Base-by-base conservation (phyloP, 2,329 filamentous ascomycete genomes). In the Niveomyces coronatus region DNA sequence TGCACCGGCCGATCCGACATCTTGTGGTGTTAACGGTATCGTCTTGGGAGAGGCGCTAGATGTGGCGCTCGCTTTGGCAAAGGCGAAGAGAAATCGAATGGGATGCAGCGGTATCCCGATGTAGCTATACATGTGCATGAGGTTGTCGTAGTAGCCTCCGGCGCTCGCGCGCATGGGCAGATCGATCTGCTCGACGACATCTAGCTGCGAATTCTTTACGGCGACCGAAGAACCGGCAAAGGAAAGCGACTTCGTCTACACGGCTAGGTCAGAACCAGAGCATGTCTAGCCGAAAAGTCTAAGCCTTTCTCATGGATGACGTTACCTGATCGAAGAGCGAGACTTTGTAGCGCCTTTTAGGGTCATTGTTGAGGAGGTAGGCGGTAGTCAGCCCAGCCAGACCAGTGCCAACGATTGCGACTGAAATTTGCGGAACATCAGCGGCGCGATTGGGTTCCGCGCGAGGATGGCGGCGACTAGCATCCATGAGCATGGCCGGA, bases 101-200 rank as follows among this genome's bases (percentile, higher is more conserved):
- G 62, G 56, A 28, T 65, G 61, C 42, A 73, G 70, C 5, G 55
- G 54, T 10, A 79, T 58, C 3, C 58, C 63, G 4, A 79, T 54
- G 45, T 74, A 59, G 18, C 68, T 58, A 51, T 78, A 78, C 66
- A 79, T 70, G 18, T 61, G 58, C 44, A 62, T 64, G 34, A 79
- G 54, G 43, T 76, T 72, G 32, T 54, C 50, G 48, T 79, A 77
- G 52, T 71, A 79, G 15, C 62, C 59, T 7, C 50, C 54, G 1
- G 56, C 55, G 38, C 50, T 52, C 4, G 57, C 56, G 18, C 62
- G 59, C 53, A 60, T 60, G 4, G 62, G 62, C 4, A 64, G 39
- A 37, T 64, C 60, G 23, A 64, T 49, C 9, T 58, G 53, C 43
- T 64, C 62, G 7, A 45, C 44, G 2, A 38, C 13, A 29, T 51